Percentiles rank a stretch among this genome's conserved stretches.
Evolutionary conservation across 2,329 filamentous ascomycete species (phyloP).

Genomic region (Aspergillus tamarii): DNA sequence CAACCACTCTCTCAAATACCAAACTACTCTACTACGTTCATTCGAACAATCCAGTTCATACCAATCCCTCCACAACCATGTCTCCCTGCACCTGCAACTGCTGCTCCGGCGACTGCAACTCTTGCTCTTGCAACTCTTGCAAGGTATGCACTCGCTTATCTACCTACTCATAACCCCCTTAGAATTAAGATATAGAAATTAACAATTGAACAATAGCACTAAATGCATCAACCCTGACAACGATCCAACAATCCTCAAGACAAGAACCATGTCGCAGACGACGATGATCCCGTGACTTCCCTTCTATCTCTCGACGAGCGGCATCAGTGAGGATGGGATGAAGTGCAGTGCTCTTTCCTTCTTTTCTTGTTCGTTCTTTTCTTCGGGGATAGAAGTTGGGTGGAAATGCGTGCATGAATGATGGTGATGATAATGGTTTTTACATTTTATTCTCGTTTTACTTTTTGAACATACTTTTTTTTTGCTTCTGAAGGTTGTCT

Average conservation of each 20-base stretch:
- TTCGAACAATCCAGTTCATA: neutral
- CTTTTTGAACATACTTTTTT: neutral
- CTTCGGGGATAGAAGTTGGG: neutral
- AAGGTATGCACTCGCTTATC: slow-evolving; percentile 30
- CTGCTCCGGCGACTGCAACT: slow-evolving; percentile 45
- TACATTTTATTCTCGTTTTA: neutral
- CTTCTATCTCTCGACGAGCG: neutral
- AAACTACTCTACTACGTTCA: neutral
- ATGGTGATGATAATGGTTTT: neutral
- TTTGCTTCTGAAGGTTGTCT: neutral
- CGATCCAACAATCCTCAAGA: neutral
- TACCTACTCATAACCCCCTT: neutral
- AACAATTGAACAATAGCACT: neutral
- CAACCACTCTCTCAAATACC: neutral
- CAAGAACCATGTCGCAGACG: neutral
- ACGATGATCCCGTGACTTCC: neutral
- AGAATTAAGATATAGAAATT: neutral
- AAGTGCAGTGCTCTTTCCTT: neutral
- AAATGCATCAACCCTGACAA: neutral
- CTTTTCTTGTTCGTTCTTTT: neutral
- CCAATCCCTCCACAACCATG: slow-evolving; percentile 36
- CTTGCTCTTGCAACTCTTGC: slow-evolving; percentile 45
- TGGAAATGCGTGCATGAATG: neutral
- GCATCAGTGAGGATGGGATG: neutral
- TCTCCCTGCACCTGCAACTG: slow-evolving; percentile 46